Evolutionary conservation across 2,329 filamentous ascomycete genomes (phyloP).

Genomic region (Trichoderma polysporum): DNA sequence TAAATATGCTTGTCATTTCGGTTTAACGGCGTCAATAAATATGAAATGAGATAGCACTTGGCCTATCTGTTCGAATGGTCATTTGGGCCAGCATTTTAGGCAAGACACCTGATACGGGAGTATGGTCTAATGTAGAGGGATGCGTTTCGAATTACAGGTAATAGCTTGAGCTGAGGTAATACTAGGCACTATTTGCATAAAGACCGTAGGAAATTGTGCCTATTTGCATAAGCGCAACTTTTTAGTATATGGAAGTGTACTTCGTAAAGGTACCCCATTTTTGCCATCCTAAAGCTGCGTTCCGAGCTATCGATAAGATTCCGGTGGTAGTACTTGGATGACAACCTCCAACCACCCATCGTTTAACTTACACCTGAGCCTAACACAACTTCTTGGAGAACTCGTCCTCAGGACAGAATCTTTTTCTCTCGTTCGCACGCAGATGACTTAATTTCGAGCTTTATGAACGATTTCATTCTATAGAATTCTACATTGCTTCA

Average conservation of each 20-base stretch:
- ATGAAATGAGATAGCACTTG: background rate
- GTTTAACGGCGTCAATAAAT: background rate
- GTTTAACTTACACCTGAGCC: background rate
- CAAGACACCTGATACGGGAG: background rate
- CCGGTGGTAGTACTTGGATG: background rate
- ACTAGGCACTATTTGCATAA: background rate
- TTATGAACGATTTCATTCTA: background rate
- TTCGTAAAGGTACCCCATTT: background rate
- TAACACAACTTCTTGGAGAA: slow-evolving; percentile 3
- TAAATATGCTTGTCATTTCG: slow-evolving; percentile 6
- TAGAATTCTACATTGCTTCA: background rate
- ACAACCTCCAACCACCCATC: slow-evolving; percentile 12
- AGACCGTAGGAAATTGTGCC: background rate
- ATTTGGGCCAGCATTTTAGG: too few species aligned
- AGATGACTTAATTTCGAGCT: background rate
- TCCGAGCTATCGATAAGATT: slow-evolving; percentile 17
- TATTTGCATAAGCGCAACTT: background rate
- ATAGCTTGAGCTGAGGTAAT: too few species aligned
- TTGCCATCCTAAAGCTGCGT: background rate
- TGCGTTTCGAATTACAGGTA: background rate
- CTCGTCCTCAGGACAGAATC: background rate
- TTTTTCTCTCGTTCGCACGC: background rate
- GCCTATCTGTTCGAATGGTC: background rate
- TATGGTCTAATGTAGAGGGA: background rate
- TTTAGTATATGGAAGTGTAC: background rate